Evolutionary conservation across 2,329 filamentous ascomycete species (phyloP).

Genomic region (Emmonsia crescens): DNA sequence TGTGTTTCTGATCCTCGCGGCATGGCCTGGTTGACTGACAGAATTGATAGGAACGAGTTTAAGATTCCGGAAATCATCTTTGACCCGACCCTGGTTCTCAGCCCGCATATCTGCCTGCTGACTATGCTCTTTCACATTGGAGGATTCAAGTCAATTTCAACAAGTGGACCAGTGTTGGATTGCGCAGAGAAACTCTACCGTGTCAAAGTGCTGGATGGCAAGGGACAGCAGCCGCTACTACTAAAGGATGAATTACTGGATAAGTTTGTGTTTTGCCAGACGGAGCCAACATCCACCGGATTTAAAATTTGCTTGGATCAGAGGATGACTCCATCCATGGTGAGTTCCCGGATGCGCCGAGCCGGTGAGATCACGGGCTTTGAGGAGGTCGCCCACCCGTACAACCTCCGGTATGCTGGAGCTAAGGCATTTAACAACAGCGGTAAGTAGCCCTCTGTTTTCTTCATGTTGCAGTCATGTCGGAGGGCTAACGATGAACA

Average conservation of each 20-base stretch:
- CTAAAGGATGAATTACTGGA: slow-evolving; percentile 24
- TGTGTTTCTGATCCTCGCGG: neutral
- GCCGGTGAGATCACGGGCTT: slow-evolving; percentile 26
- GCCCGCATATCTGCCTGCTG: slow-evolving; percentile 22
- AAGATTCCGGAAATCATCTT: slow-evolving; percentile 24
- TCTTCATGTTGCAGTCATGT: slow-evolving; percentile 4
- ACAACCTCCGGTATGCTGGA: slow-evolving; percentile 25
- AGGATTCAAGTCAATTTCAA: slow-evolving; percentile 22
- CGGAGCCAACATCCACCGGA: slow-evolving; percentile 14
- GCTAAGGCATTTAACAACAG: slow-evolving; percentile 31
- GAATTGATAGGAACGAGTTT: slow-evolving; percentile 18
- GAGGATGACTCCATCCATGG: slow-evolving; percentile 12
- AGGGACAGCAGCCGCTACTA: slow-evolving; percentile 23
- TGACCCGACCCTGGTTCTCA: slow-evolving; percentile 24
- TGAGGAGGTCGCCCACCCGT: slow-evolving; percentile 22
- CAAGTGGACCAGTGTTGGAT: slow-evolving; percentile 19
- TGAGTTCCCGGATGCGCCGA: slow-evolving; percentile 15
- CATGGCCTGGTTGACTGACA: neutral
- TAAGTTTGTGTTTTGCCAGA: slow-evolving; percentile 24
- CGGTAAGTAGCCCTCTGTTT: slow-evolving; percentile 19
- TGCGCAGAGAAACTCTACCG: slow-evolving; percentile 26
- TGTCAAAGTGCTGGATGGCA: slow-evolving; percentile 22
- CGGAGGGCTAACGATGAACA: slow-evolving; percentile 6
- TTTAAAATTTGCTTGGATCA: slow-evolving; percentile 21
- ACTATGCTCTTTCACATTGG: slow-evolving; percentile 23